These are phyloP conservation scores for Pseudopyricularia javanii DNA, from an alignment of 2,329 filamentous ascomycete genomes.

Conservation along the genomic window DNA sequence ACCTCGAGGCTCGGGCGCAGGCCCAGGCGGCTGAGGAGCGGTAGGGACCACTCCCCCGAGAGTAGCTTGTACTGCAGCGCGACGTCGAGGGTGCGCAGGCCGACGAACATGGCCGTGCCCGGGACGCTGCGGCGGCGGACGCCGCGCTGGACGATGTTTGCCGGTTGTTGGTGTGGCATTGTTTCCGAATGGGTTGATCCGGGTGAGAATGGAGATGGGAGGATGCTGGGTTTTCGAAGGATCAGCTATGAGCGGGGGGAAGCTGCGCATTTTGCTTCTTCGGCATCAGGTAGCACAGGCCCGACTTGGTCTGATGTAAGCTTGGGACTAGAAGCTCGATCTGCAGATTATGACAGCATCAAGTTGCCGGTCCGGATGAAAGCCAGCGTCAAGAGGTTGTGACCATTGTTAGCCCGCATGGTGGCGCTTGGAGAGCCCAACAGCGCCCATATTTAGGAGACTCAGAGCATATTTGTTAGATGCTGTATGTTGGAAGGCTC, in stretches of 20 bases:
- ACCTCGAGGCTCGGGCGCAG: not conserved
- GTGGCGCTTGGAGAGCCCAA: too few relatives aligned
- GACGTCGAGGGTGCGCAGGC: slow-evolving; percentile 21
- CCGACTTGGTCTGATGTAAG: too few relatives aligned
- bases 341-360: too few relatives aligned
- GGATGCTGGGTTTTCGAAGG: not conserved
- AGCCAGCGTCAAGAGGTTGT: too few relatives aligned
- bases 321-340: too few relatives aligned
- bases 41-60: slow-evolving; percentile 22
- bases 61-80: slow-evolving; percentile 20
- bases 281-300: too few relatives aligned
- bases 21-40: slow-evolving; percentile 32
- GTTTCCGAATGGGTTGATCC: not conserved
- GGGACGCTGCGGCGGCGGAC: slow-evolving; percentile 18
- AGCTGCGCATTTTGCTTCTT: not conserved
- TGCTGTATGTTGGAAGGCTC: too few relatives aligned
- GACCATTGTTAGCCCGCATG: too few relatives aligned
- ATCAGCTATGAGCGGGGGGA: not conserved
- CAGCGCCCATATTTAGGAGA: too few relatives aligned
- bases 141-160: slow-evolving; percentile 24
- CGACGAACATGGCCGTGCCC: slow-evolving; percentile 24
- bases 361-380: too few relatives aligned
- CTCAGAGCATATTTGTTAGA: too few relatives aligned
- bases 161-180: not conserved
- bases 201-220: not conserved